phyloP scores from a whole-genome alignment of 2,329 filamentous ascomycete species.

The Microdochium bolleyi region DNA sequence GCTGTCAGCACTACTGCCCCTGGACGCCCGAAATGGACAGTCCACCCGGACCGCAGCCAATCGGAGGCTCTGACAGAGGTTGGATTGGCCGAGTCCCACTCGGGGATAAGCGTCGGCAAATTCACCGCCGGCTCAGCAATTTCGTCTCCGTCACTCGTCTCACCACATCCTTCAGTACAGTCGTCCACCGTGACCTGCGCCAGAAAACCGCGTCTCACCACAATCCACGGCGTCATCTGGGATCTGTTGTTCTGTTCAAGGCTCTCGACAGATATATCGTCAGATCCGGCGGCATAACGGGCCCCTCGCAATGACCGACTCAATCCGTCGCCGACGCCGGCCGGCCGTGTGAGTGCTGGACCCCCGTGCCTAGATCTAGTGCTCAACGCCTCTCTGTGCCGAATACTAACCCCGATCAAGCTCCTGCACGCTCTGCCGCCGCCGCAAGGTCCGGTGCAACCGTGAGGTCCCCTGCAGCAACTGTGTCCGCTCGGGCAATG shows the following conservation, averaged over 20 bases:
- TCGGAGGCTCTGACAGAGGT: too few relatives aligned
- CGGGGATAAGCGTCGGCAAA: not conserved
- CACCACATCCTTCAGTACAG: not conserved
- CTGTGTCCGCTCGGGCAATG: slow-evolving; percentile 46
- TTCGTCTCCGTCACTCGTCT: not conserved
- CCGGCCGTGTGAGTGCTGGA: slow-evolving; percentile 29
- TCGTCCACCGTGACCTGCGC: too few relatives aligned
- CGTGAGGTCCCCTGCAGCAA: slow-evolving; percentile 50
- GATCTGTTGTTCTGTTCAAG: too few relatives aligned
- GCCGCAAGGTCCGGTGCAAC: slow-evolving; percentile 55
- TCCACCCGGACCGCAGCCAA: not conserved
- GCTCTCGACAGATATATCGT: too few relatives aligned
- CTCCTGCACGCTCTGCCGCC: slow-evolving; percentile 31
- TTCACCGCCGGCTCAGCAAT: not conserved
- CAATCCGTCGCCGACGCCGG: slow-evolving; percentile 26
- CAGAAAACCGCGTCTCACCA: not conserved
- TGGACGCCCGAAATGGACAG: too few relatives aligned
- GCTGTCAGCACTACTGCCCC: too few relatives aligned
- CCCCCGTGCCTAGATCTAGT: not conserved
- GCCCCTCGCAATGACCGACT: slow-evolving; percentile 7
- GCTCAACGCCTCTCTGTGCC: slow-evolving; percentile 4
- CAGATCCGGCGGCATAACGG: not conserved
- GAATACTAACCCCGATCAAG: not conserved
- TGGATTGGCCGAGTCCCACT: not conserved
- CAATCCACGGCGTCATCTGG: too few relatives aligned